These are phyloP conservation scores for Leishmania guyanensis DNA, from an alignment of 208 protist genomes.

Conservation along the genomic window DNA sequence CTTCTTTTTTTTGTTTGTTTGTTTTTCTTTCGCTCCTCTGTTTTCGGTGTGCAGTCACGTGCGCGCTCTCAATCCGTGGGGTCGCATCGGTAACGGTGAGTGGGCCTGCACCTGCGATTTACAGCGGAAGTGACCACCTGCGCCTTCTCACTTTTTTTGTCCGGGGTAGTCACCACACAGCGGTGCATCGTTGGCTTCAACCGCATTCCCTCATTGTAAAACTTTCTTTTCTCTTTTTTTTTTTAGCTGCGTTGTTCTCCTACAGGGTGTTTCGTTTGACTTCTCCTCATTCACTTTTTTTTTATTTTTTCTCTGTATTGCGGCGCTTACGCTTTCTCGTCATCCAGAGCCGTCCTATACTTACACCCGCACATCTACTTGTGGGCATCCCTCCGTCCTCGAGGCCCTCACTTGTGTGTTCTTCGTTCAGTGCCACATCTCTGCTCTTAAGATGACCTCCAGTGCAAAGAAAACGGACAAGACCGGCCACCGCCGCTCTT, in stretches of 20 bases:
- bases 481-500: slow-evolving; percentile 25
- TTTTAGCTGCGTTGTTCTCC: not conserved
- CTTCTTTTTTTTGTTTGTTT: not conserved
- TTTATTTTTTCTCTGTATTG: not conserved
- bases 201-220: not conserved
- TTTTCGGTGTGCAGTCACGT: not conserved
- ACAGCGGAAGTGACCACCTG: not conserved
- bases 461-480: slow-evolving; percentile 15
- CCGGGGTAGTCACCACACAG: not conserved
- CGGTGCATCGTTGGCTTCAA: not conserved
- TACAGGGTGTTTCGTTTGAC: not conserved
- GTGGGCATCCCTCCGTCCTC: not conserved
- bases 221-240: not conserved
- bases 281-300: too few species aligned
- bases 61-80: not conserved
- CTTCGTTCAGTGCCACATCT: not conserved
- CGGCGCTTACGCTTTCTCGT: not conserved
- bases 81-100: not conserved
- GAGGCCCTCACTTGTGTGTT: not conserved
- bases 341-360: not conserved
- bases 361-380: not conserved
- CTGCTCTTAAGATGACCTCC: slow-evolving; percentile 11
- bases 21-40: not conserved
- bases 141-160: not conserved
- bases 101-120: not conserved